Percentiles rank a stretch among this genome's conserved stretches.
These are phyloP conservation scores for Colletotrichum cordylinicola DNA, from an alignment of 2,329 filamentous ascomycete genomes.

Conservation along the genomic window DNA sequence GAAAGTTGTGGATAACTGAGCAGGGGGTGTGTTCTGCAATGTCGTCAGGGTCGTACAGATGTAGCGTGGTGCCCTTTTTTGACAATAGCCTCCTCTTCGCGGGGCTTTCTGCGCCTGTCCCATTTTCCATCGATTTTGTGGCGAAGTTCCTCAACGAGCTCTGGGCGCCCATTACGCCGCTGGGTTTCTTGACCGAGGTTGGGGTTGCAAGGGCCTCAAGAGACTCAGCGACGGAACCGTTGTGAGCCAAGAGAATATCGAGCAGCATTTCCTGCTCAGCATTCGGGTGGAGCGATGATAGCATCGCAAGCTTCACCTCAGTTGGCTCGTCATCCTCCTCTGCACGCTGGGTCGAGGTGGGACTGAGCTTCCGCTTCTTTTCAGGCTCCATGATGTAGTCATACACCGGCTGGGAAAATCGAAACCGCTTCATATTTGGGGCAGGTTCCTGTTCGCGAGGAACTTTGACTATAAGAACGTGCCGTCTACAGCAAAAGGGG, in stretches of 20 bases:
- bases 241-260: conserved; percentile 77
- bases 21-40: conserved; percentile 86
- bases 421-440: background rate
- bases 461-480: no score
- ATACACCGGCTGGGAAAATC: background rate
- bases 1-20: conserved; percentile 90
- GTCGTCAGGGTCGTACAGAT: conserved; percentile 82
- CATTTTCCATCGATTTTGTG: conserved; percentile 1
- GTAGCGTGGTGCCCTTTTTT: conserved; percentile 81
- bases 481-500: background rate
- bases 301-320: conserved; percentile 84
- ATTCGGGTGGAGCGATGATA: conserved; percentile 77
- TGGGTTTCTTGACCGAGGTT: conserved; percentile 37
- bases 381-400: conserved; percentile 57
- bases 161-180: conserved; percentile 58
- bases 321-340: conserved; percentile 75
- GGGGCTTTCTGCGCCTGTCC: conserved; percentile 14
- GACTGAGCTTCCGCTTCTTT: conserved; percentile 54
- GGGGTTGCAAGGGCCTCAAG: conserved; percentile 56
- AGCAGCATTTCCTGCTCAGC: conserved; percentile 72
- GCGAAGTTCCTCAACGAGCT: conserved; percentile 66
- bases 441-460: background rate
- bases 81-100: conserved; percentile 62
- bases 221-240: conserved; percentile 76
- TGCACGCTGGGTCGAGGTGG: conserved; percentile 13